These are phyloP conservation scores for Heimioporus sp. DNA, from an alignment of 768 basidiomycete genomes.

Conservation along the genomic window DNA sequence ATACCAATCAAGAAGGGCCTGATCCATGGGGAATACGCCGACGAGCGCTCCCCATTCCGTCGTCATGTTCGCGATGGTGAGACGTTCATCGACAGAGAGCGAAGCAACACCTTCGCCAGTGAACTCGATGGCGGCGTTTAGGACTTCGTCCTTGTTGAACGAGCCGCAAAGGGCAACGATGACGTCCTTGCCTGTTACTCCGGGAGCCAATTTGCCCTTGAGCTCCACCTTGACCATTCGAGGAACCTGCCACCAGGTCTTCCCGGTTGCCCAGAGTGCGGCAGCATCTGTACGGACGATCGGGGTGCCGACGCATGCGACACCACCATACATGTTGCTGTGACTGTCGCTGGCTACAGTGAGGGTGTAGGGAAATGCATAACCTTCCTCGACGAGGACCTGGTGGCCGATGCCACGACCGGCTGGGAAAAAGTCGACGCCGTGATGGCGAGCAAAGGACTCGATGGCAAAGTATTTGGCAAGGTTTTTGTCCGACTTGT, in stretches of 20 bases:
- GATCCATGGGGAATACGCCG: conserved; percentile 93
- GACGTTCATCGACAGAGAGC: conserved; percentile 84
- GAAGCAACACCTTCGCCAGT: conserved; percentile 81
- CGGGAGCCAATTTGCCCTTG: conserved; percentile 73
- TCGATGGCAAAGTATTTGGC: conserved; percentile 92
- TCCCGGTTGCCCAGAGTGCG: conserved; percentile 96
- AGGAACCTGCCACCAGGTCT: conserved; percentile 99
- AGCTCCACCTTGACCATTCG: conserved; percentile 95
- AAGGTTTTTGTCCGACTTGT: conserved; percentile 86
- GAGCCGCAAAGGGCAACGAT: conserved; percentile 95
- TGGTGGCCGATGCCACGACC: conserved; percentile 98
- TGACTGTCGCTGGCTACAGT: conserved; percentile 97
- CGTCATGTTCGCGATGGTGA: conserved; percentile 99
- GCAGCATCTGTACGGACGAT: conserved; percentile 96
- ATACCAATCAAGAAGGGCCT: conserved; percentile 83
- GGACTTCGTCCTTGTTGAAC: conserved; percentile 94
- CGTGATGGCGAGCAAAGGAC: conserved; percentile 79
- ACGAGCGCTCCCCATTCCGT: conserved; percentile 99
- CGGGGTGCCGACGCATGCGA: conserved; percentile 95
- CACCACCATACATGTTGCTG: conserved; percentile 98
- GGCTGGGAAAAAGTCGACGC: conserved; percentile 94
- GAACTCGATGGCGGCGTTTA: conserved; percentile 97
- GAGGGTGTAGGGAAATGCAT: conserved; percentile 93
- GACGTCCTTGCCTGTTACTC: conserved; percentile 97
- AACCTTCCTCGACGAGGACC: conserved; percentile 96